Evolutionary conservation across 768 basidiomycete genomes (phyloP).

Genomic region (Gloeostereum incarnatum): DNA sequence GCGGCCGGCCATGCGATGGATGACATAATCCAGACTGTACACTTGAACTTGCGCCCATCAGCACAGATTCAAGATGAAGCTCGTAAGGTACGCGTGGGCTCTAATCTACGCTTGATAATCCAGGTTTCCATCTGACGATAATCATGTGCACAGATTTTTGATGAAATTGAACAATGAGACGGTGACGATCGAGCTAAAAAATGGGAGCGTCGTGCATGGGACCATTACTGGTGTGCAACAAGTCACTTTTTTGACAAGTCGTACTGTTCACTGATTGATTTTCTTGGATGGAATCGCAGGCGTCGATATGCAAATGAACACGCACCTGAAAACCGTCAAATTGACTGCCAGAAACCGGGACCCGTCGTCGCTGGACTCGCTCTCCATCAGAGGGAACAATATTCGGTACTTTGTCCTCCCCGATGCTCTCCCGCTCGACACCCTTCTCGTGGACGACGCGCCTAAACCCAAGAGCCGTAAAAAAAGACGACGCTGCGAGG

Average conservation of each 20-base stretch:
- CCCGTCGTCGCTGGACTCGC: conserved; percentile 75
- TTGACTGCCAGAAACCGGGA: conserved; percentile 91
- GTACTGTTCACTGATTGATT: conserved; percentile 3
- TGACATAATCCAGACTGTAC: too few species aligned
- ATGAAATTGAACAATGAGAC: conserved; percentile 99
- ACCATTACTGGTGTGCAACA: conserved; percentile 82
- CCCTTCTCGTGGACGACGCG: conserved; percentile 93
- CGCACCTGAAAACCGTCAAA: conserved; percentile 95
- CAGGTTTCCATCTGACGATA: too few species aligned
- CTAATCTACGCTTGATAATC: too few species aligned
- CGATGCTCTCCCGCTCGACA: conserved; percentile 93
- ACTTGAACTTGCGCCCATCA: too few species aligned
- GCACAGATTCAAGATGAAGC: too few species aligned
- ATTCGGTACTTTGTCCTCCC: conserved; percentile 97
- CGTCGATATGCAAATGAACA: conserved; percentile 99
- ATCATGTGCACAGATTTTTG: conserved; percentile 77
- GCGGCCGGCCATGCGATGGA: too few species aligned
- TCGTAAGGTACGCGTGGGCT: too few species aligned
- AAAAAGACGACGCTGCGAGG: conserved; percentile 75
- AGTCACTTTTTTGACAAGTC: conserved; percentile 1
- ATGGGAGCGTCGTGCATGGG: conserved; percentile 90
- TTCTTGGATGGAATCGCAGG: too few species aligned
- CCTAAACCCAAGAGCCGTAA: conserved; percentile 92
- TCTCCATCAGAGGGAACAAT: conserved; percentile 95
- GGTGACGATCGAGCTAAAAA: conserved; percentile 96